phyloP scores from a whole-genome alignment of 2,329 filamentous ascomycete genomes.

The Sporothrix humicola region DNA sequence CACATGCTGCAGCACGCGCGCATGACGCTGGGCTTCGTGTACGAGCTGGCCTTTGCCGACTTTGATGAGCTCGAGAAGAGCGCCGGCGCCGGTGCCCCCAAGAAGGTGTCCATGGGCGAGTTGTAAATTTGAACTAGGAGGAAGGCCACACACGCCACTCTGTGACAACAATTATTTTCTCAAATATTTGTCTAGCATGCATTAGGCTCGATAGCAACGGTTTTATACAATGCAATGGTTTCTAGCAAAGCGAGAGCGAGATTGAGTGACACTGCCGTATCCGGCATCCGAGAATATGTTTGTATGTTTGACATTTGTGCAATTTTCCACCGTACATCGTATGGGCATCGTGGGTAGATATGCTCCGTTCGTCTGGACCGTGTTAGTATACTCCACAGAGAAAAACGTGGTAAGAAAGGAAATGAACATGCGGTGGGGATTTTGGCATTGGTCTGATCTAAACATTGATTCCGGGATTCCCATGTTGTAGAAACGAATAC shows the following conservation, averaged over 20 bases:
- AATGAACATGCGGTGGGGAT: background rate
- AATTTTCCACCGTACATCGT: background rate
- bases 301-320: background rate
- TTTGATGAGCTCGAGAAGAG: conserved; percentile 43
- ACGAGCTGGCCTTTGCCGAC: conserved; percentile 52
- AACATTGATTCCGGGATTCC: too few relatives aligned
- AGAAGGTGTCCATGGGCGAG: conserved; percentile 37
- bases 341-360: background rate
- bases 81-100: conserved; percentile 11
- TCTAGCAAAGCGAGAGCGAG: background rate
- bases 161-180: background rate
- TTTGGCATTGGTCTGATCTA: background rate
- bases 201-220: background rate
- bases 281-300: background rate
- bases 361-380: background rate
- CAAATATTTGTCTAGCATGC: background rate
- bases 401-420: background rate
- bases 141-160: background rate
- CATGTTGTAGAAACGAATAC: too few relatives aligned
- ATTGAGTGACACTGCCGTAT: background rate
- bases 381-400: background rate
- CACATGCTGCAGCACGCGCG: conserved; percentile 70
- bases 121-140: conserved; percentile 33
- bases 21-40: conserved; percentile 55
- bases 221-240: background rate